phyloP scores from a whole-genome alignment of 2,329 filamentous ascomycete species.

The Sporothrix inflata region DNA sequence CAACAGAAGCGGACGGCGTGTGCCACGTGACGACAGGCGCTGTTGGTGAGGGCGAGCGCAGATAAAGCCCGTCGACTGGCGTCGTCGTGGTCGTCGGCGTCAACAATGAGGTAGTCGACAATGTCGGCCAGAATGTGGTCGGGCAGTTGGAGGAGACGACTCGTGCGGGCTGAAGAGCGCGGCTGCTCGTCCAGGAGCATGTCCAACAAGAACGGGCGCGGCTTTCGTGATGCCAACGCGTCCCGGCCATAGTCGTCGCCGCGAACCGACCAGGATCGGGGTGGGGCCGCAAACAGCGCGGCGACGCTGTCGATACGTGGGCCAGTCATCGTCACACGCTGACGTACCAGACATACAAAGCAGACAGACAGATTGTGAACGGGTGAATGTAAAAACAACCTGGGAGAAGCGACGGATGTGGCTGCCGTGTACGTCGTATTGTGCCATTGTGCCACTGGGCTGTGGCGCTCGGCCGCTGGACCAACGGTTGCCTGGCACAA shows the following conservation, averaged over 20 bases:
- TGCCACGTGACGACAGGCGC: neutral
- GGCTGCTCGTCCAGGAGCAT: neutral
- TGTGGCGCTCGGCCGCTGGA: too few species aligned
- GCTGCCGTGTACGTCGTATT: too few species aligned
- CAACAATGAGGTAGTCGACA: neutral
- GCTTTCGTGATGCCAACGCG: neutral
- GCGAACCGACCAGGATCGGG: too few species aligned
- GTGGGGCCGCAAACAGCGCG: too few species aligned
- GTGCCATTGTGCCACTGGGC: too few species aligned
- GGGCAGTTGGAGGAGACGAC: neutral
- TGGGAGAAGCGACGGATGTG: too few species aligned
- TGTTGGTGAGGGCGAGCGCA: neutral
- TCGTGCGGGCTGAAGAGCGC: neutral
- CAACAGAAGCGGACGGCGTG: neutral
- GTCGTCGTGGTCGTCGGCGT: neutral
- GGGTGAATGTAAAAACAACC: too few species aligned
- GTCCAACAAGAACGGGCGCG: neutral
- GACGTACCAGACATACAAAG: too few species aligned
- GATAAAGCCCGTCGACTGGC: neutral
- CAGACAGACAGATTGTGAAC: too few species aligned
- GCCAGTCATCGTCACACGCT: too few species aligned
- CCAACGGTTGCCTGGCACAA: too few species aligned
- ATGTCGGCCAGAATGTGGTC: neutral
- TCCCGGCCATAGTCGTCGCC: neutral
- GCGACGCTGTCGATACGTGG: neutral